Evolutionary conservation across 306 rosid species (phyloP).

Genomic region (Rosa persica): DNA sequence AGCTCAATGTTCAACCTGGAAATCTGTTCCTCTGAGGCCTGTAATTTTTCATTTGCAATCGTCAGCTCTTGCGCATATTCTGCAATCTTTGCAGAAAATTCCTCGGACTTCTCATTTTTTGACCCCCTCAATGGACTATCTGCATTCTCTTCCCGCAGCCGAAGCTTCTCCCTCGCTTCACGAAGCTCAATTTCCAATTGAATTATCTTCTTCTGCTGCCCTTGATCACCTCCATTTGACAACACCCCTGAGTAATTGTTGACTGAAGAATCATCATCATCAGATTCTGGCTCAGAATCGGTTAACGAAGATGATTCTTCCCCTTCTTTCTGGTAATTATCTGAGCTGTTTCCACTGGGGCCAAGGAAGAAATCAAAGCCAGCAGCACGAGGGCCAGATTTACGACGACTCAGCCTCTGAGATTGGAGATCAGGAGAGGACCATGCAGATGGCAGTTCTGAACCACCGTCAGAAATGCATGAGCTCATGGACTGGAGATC

Average conservation of each 20-base stretch:
- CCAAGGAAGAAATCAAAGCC: constrained; percentile 98
- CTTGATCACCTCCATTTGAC: constrained; percentile 51
- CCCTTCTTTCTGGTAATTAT: constrained; percentile 67
- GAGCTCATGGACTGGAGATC: constrained; percentile 90
- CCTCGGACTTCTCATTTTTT: constrained; percentile 43
- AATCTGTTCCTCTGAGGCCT: constrained; percentile 50
- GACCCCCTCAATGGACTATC: constrained; percentile 42
- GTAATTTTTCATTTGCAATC: constrained; percentile 55
- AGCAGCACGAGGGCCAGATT: constrained; percentile 73
- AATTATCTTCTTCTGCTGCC: constrained; percentile 53
- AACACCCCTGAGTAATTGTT: constrained; percentile 64
- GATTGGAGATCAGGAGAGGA: constrained; percentile 46
- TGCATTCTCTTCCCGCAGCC: constrained; percentile 53
- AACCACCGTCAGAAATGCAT: constrained; percentile 60
- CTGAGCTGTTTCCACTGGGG: constrained; percentile 58
- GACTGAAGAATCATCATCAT: constrained; percentile 86
- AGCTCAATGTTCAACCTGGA: constrained; percentile 47
- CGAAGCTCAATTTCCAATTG: constrained; percentile 89
- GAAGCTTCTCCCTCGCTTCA: constrained; percentile 67
- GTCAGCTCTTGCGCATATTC: constrained; percentile 58
- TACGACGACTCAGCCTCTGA: constrained; percentile 42
- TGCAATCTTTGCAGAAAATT: constrained; percentile 40
- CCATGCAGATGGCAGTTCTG: constrained; percentile 53
- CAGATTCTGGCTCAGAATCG: constrained; percentile 87
- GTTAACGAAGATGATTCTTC: constrained; percentile 79